Conservation (phyloP, 768 basidiomycete genomes). For the Lactarius hatsudake region DNA sequence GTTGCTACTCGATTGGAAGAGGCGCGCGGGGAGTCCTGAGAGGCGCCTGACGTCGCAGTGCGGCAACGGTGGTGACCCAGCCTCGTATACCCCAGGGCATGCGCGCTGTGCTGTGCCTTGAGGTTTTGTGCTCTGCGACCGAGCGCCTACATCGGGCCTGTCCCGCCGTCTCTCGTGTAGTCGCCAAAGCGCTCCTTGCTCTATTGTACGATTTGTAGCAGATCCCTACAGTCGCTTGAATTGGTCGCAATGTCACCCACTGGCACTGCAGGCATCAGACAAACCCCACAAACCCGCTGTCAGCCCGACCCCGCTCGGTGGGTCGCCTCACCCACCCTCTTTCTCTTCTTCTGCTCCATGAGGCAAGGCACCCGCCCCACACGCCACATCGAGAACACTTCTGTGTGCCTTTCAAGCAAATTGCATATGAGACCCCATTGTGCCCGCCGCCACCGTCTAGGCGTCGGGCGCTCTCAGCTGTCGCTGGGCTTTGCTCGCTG, state of each 20-base stretch:
- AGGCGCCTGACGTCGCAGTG: no score
- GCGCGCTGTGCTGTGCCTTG: no score
- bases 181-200: background rate
- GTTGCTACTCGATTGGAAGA: background rate
- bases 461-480: no score
- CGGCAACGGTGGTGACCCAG: no score
- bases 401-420: no score
- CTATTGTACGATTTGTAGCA: no score
- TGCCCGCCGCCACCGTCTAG: background rate
- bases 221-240: no score
- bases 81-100: no score
- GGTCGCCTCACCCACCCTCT: no score
- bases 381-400: background rate
- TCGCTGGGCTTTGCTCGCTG: background rate
- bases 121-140: no score
- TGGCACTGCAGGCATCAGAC: background rate
- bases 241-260: background rate
- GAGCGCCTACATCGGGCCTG: background rate
- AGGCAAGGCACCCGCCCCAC: background rate
- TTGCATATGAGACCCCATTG: background rate
- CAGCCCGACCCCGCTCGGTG: no score
- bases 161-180: background rate
- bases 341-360: background rate
- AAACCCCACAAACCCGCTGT: background rate
- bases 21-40: background rate